phyloP scores from a whole-genome alignment of 169 alveolate genomes.

The Cryptosporidium xiaoi region DNA sequence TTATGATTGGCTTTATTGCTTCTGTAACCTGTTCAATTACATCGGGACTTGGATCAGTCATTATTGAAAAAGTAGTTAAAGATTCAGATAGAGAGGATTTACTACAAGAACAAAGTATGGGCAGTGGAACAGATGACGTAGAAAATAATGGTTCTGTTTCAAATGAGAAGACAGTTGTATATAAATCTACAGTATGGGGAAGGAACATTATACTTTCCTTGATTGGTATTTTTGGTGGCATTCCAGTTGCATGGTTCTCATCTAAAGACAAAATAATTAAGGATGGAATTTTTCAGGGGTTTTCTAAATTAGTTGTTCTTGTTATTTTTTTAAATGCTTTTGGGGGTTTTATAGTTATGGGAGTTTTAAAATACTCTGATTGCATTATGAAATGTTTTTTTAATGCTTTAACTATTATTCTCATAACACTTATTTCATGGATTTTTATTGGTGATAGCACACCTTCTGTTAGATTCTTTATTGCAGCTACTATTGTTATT shows the following conservation, averaged over 20 bases:
- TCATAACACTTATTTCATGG: slow-evolving; percentile 60
- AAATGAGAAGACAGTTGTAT: not conserved
- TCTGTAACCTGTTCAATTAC: slow-evolving; percentile 58
- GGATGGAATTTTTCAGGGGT: slow-evolving; percentile 71
- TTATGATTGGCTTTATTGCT: slow-evolving; percentile 43
- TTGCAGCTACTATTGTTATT: slow-evolving; percentile 54
- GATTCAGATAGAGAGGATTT: not conserved
- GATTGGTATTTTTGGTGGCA: slow-evolving; percentile 66
- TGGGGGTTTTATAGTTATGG: slow-evolving; percentile 71
- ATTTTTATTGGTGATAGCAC: slow-evolving; percentile 61
- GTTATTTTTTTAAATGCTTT: slow-evolving; percentile 71
- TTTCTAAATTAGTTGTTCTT: slow-evolving; percentile 18
- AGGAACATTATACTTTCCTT: slow-evolving; percentile 57
- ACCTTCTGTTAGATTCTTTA: slow-evolving; percentile 47
- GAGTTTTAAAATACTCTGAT: slow-evolving; percentile 60
- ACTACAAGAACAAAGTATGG: not conserved
- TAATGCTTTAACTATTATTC: slow-evolving; percentile 54
- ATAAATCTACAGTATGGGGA: slow-evolving; percentile 67
- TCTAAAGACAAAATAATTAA: slow-evolving; percentile 45
- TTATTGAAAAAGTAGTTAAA: slow-evolving; percentile 56
- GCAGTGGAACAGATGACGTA: not conserved
- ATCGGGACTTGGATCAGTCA: slow-evolving; percentile 68
- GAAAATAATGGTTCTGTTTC: not conserved
- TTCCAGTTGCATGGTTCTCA: slow-evolving; percentile 54
- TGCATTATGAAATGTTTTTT: slow-evolving; percentile 67